Conservation (phyloP, 805 yeast species). For the Metschnikowia gelsemii region DNA sequence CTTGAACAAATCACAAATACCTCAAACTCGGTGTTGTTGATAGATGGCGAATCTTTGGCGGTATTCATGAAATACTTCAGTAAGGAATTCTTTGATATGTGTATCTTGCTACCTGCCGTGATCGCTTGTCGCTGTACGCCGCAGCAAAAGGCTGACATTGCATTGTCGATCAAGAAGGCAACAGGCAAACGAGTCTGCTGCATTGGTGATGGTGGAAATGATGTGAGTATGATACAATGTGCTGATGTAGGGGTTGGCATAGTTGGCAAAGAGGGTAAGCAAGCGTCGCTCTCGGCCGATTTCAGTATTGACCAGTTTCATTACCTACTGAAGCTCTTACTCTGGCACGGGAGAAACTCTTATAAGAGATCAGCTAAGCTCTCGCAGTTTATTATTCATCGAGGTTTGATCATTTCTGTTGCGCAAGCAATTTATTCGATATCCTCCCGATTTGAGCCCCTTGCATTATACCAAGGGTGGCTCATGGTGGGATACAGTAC, state of each 20-base stretch:
- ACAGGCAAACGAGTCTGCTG: constrained; percentile 94
- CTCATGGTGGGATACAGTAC: constrained; percentile 99
- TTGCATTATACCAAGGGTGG: constrained; percentile 94
- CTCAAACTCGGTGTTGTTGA: constrained; percentile 67
- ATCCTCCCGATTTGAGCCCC: constrained; percentile 84
- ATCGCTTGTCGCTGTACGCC: constrained; percentile 98
- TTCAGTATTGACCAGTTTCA: constrained; percentile 92
- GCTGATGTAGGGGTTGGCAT: constrained; percentile 99
- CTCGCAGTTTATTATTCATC: constrained; percentile 93
- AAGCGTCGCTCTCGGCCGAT: constrained; percentile 96
- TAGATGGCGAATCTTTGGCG: constrained; percentile 91
- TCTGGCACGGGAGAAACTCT: constrained; percentile 98
- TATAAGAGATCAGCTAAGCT: constrained; percentile 93
- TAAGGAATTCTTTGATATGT: constrained; percentile 74
- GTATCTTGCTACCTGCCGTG: constrained; percentile 84
- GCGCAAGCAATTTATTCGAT: constrained; percentile 94
- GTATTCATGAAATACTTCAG: constrained; percentile 61
- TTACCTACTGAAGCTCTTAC: constrained; percentile 75
- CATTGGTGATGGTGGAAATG: constrained; percentile 99
- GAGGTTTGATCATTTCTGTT: constrained; percentile 90
- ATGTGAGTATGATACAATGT: constrained; percentile 97
- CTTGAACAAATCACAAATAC: constrained; percentile 68
- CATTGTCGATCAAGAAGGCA: constrained; percentile 66
- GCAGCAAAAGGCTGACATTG: constrained; percentile 97
- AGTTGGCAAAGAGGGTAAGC: constrained; percentile 97